These are phyloP conservation scores for Zymoseptoria brevis DNA, from an alignment of 2,329 filamentous ascomycete genomes.

Conservation along the genomic window DNA sequence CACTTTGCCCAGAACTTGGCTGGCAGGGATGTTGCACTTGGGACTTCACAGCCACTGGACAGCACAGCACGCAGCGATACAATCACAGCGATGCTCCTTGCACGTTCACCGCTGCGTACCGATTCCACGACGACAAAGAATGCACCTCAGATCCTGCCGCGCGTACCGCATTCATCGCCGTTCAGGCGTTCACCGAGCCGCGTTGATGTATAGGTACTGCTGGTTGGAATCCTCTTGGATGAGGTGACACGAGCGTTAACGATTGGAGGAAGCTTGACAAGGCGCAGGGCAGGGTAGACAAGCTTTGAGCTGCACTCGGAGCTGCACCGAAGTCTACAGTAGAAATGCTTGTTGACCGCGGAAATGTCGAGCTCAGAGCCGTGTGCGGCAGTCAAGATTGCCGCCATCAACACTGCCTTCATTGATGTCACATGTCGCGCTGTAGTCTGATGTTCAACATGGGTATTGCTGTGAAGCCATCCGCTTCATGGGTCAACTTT, in stretches of 20 bases:
- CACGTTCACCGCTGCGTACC: background rate
- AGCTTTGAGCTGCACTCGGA: background rate
- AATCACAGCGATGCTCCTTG: background rate
- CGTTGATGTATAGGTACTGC: background rate
- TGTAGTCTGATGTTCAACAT: background rate
- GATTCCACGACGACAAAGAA: background rate
- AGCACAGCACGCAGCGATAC: background rate
- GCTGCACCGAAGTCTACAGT: background rate
- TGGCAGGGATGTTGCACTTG: background rate
- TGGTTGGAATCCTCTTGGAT: background rate
- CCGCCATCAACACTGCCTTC: background rate
- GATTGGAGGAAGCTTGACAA: background rate
- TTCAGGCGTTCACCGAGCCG: background rate
- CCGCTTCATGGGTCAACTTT: conserved; percentile 12
- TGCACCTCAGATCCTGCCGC: background rate
- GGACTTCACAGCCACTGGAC: no score
- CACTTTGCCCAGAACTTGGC: background rate
- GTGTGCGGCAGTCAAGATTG: background rate
- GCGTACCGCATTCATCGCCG: background rate
- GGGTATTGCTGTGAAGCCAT: background rate
- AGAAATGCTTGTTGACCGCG: background rate
- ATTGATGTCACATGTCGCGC: background rate
- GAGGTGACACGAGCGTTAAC: background rate
- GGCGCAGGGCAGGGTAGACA: background rate
- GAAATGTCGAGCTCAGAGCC: background rate